These are phyloP conservation scores for Cymbidium sinense DNA, from an alignment of 106 monocot species.

Conservation along the genomic window DNA sequence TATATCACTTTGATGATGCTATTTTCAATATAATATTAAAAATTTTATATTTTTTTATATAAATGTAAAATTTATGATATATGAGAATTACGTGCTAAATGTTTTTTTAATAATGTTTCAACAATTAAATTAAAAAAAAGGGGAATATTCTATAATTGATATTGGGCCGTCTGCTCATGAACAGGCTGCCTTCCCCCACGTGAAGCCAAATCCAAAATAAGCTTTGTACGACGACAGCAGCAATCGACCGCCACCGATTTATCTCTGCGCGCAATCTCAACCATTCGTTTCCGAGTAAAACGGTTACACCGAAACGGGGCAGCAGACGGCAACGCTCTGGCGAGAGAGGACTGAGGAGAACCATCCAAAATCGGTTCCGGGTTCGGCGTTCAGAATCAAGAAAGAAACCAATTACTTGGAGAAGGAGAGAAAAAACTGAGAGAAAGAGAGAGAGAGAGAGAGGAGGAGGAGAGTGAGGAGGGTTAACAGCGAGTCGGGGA, in stretches of 20 bases:
- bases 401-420: neutral
- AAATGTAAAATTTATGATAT: too few relatives aligned
- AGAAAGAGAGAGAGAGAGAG: neutral
- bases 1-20: too few relatives aligned
- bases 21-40: too few relatives aligned
- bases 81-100: too few relatives aligned
- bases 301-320: neutral
- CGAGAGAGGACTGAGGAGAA: neutral
- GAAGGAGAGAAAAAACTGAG: neutral
- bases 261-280: neutral
- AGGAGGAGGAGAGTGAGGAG: neutral
- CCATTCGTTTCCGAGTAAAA: constrained; percentile 1
- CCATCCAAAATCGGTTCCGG: neutral
- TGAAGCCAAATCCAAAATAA: too few relatives aligned
- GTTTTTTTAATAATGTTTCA: too few relatives aligned
- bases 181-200: too few relatives aligned
- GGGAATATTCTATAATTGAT: too few relatives aligned
- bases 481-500: neutral
- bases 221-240: neutral
- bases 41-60: too few relatives aligned
- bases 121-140: too few relatives aligned
- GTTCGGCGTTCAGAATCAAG: neutral
- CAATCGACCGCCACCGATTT: neutral
- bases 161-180: too few relatives aligned
- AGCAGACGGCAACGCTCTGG: neutral